Percentiles rank a stretch among this genome's conserved stretches.
These are phyloP conservation scores for Ogataea glucozyma DNA, from an alignment of 805 yeast species.

Conservation along the genomic window DNA sequence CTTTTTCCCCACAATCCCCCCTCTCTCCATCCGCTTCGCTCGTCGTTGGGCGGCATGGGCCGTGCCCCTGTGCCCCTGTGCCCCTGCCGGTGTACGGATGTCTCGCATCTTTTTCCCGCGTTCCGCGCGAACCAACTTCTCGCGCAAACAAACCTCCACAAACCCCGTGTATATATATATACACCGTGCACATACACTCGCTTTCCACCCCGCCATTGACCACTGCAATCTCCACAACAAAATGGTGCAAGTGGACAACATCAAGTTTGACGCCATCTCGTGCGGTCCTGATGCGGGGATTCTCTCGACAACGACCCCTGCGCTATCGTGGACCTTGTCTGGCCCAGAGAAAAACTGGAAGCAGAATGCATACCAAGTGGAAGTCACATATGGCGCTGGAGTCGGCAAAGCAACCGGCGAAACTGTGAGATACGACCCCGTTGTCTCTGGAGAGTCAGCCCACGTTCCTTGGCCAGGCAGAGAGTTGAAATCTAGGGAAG, in stretches of 20 bases:
- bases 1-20: not conserved
- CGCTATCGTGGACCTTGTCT: conserved; percentile 13
- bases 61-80: too few species aligned
- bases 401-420: too few species aligned
- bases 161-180: not conserved
- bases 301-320: conserved; percentile 9
- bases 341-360: conserved; percentile 13
- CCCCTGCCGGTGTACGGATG: not conserved
- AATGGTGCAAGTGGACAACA: conserved; percentile 9
- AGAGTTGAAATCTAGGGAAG: conserved; percentile 13
- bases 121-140: not conserved
- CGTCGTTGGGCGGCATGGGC: too few species aligned
- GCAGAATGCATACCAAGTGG: conserved; percentile 16
- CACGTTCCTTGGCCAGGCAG: conserved; percentile 16
- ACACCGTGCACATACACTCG: not conserved
- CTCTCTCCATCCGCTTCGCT: not conserved
- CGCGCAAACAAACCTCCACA: not conserved
- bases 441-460: conserved; percentile 4
- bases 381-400: conserved; percentile 10
- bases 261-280: conserved; percentile 11
- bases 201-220: not conserved
- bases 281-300: conserved; percentile 8
- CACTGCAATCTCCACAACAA: conserved; percentile 16
- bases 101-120: not conserved
- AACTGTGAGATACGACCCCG: conserved; percentile 8